phyloP scores from a whole-genome alignment of 169 alveolate genomes.

The Plasmodium falciparum region DNA sequence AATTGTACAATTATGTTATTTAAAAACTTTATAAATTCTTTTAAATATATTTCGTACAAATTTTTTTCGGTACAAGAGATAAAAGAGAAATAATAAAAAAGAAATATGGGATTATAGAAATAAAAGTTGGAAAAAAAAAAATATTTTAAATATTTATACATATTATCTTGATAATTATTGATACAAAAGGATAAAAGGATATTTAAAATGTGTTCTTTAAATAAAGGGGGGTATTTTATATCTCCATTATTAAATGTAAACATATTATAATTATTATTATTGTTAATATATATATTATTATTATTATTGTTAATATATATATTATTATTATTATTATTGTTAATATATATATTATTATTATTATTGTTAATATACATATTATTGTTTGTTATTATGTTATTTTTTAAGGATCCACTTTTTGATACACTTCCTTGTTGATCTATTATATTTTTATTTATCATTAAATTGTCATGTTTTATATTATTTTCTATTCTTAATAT shows the following conservation, averaged over 20 bases:
- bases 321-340: too few species aligned
- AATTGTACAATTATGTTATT: constrained; percentile 52
- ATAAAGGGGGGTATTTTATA: too few species aligned
- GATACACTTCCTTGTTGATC: too few species aligned
- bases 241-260: too few species aligned
- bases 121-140: constrained; percentile 41
- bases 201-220: constrained; percentile 28
- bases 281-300: too few species aligned
- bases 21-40: constrained; percentile 48
- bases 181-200: constrained; percentile 7
- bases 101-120: constrained; percentile 53
- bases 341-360: not conserved
- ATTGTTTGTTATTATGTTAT: too few species aligned
- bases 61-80: constrained; percentile 23
- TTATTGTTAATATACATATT: too few species aligned
- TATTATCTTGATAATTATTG: constrained; percentile 60
- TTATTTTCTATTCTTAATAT: too few species aligned
- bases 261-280: constrained; percentile 5
- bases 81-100: constrained; percentile 34
- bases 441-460: too few species aligned
- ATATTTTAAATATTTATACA: constrained; percentile 48
- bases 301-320: too few species aligned
- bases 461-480: too few species aligned
- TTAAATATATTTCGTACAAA: constrained; percentile 34
- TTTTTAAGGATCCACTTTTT: too few species aligned